Evolutionary conservation across 2,329 filamentous ascomycete species (phyloP), one percentile per base, ranked within the genome.

Genomic region (Alternaria sp.): DNA sequence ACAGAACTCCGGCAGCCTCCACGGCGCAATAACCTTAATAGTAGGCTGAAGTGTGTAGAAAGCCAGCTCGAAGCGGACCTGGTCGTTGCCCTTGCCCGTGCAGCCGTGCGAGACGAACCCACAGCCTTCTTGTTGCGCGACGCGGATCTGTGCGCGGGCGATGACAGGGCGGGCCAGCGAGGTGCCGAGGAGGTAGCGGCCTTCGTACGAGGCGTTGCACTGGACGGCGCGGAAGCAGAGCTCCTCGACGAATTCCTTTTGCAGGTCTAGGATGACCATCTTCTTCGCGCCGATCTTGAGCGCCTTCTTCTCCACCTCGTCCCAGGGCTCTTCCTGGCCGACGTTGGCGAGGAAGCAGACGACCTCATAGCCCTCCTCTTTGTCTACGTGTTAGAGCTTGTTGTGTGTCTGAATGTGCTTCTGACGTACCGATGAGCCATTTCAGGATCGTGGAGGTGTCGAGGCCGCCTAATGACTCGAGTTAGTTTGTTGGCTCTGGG

Each of bases 161-260:
- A 92, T 92, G 78, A 91, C 86, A 45, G 90, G 90, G 60, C 90
- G 87, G 67, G 90, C 90, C 64, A 92, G 85, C 46, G 84, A 85
- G 58, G 88, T 90, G 64, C 88, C 87, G 62, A 80, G 77, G n/a
- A 79, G 74, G 67, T 79, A 79, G 50, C 76, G 74, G 76, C 89
- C 89, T 83, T 93, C 81, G 76, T 83, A 83, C 56, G 79, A 77
- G 67, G 85, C 85, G 72, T 87, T 87, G 82, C 89, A 92, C 81
- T 93, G 90, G 67, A 96, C 87, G 65, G 92, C 92, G 56, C 87
- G 90, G 87, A 90, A 94, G 84, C 90, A 91, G 47, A 96, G 86
- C 83, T 95, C 87, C 72, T 93, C 90, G 70, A 96, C 88, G 75
- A 96, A 94, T 81, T 93, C 90, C 71, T 85, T 85, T 74, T 89